Evolutionary conservation across 768 basidiomycete species (phyloP).

Genomic region (Pisolithus microcarpus): DNA sequence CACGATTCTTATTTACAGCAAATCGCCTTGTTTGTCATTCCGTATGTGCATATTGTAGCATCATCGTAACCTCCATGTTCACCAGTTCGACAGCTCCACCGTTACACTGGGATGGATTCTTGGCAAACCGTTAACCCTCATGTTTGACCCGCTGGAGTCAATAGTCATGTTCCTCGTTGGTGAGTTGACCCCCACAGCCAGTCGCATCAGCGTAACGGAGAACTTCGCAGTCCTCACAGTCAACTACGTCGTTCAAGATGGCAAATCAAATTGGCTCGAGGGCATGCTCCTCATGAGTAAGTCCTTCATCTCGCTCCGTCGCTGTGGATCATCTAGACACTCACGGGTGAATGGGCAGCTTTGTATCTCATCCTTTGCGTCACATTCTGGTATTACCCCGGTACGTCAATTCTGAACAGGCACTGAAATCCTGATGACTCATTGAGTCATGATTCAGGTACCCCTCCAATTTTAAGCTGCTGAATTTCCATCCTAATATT

Average conservation of each 20-base stretch:
- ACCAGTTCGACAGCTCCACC: slow-evolving; percentile 45
- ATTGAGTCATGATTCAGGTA: neutral
- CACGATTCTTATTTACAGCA: slow-evolving; percentile 37
- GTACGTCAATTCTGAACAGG: slow-evolving; percentile 18
- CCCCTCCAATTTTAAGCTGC: neutral
- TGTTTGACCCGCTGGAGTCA: slow-evolving; percentile 87
- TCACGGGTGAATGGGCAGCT: slow-evolving; percentile 22
- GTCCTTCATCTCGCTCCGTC: slow-evolving; percentile 6
- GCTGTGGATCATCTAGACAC: neutral
- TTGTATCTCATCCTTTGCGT: slow-evolving; percentile 52
- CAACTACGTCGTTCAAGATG: slow-evolving; percentile 79
- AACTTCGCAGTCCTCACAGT: slow-evolving; percentile 61
- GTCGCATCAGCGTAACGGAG: neutral
- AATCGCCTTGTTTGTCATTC: slow-evolving; percentile 64
- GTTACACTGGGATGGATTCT: slow-evolving; percentile 77
- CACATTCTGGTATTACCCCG: slow-evolving; percentile 48
- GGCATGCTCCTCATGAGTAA: slow-evolving; percentile 69
- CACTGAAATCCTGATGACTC: neutral
- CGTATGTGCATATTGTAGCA: slow-evolving; percentile 29
- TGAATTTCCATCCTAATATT: neutral
- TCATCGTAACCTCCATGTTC: slow-evolving; percentile 3
- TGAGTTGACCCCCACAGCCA: slow-evolving; percentile 6
- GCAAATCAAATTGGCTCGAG: slow-evolving; percentile 91
- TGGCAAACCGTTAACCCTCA: slow-evolving; percentile 67
- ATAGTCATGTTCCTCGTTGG: slow-evolving; percentile 16